phyloP scores from a whole-genome alignment of 2,329 filamentous ascomycete genomes.

The Didymella segeticola region DNA sequence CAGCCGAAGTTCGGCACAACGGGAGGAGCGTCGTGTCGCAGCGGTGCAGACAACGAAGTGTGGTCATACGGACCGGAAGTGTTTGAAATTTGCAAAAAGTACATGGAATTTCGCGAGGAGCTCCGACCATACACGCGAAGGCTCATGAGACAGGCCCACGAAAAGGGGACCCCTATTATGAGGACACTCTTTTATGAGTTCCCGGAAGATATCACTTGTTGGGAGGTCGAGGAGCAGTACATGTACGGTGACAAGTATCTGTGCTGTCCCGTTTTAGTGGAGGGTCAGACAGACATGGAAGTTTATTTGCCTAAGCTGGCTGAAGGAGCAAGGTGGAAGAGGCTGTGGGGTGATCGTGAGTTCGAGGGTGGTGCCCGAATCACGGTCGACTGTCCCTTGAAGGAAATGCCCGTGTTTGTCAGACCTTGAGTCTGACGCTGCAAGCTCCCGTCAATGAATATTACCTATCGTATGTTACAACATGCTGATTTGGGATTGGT shows the following conservation, averaged over 20 bases:
- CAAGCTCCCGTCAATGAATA: no score
- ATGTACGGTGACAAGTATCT: conserved; percentile 69
- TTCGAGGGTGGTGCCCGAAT: conserved; percentile 51
- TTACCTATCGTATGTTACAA: no score
- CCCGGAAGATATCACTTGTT: conserved; percentile 59
- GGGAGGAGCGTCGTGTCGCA: conserved; percentile 47
- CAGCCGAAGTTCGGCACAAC: conserved; percentile 52
- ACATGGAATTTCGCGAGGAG: conserved; percentile 64
- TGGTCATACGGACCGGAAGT: conserved; percentile 70
- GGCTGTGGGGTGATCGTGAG: conserved; percentile 43
- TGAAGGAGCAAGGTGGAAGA: conserved; percentile 52
- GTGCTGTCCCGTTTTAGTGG: conserved; percentile 62
- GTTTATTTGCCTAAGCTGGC: conserved; percentile 60
- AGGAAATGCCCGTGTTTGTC: conserved; percentile 57
- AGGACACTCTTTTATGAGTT: conserved; percentile 70
- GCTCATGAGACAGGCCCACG: conserved; percentile 67
- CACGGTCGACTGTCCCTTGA: conserved; percentile 55
- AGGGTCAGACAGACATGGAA: conserved; percentile 53
- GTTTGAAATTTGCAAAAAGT: conserved; percentile 66
- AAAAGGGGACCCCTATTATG: conserved; percentile 67
- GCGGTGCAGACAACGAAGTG: conserved; percentile 67
- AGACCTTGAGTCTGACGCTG: conserved; percentile 53
- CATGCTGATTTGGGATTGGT: no score
- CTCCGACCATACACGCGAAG: conserved; percentile 64
- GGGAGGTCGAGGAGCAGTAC: conserved; percentile 67